Evolutionary conservation across 352 stramenopile genomes (phyloP), one percentile per base, ranked within the genome.

Genomic region (Aphanomyces cochlioides): DNA sequence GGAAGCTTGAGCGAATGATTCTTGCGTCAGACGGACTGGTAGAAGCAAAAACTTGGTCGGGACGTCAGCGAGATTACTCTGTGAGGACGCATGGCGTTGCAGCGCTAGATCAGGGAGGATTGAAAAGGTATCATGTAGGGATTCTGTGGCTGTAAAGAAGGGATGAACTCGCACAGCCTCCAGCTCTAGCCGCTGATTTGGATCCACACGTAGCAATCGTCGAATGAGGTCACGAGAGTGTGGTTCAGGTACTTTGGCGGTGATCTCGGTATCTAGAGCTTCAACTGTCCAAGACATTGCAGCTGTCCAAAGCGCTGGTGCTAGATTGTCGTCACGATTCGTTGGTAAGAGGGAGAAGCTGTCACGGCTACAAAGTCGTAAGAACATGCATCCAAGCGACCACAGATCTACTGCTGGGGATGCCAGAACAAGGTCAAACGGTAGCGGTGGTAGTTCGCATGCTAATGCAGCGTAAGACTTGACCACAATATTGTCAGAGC

Each of bases 351-450:
- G 17, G 8, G 21, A 63, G 19, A 19, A 63, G 56, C 28, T 63
- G 7, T 45, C 56, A 45, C n/a, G 10, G 7, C 57, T 37, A 56
- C 47, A 72, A 40, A 75, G 47, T n/a, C 57, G 68, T 15, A 56
- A 75, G 54, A 75, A 41, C 66, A 75, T 72, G 21, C 39, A 61
- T 19, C 53, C 71, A 47, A 75, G 61, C 13, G 56, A 34, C 71
- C 71, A 75, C 17, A 75, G 36, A 36, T 75, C 71, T 4, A 72
- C 10, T 12, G 66, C 48, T 5, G 47, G 53, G 5, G 37, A 47
- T 17, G 67, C 71, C 5, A 41, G 3, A 6, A 74, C 36, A 5
- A 66, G 5, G 3, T 47, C 8, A 59, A 73, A 72, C 28, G 59
- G 60, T n/a, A 56, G 19, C 61, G n/a, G 17, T 8, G 34, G 13